phyloP scores from a whole-genome alignment of 2,329 filamentous ascomycete genomes.

The Raffaelea deltoideospora region DNA sequence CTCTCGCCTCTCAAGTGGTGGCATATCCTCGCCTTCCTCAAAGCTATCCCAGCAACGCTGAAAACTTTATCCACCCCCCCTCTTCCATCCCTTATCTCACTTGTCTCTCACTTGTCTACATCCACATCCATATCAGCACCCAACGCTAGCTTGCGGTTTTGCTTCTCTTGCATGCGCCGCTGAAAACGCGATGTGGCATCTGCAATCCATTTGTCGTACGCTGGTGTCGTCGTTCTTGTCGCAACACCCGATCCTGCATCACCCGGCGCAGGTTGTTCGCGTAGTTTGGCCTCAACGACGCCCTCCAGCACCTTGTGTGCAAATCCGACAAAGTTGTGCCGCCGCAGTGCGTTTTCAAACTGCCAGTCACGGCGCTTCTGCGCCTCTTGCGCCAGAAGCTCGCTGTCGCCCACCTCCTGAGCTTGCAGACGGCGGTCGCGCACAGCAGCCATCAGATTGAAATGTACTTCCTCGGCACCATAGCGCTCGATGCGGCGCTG shows the following conservation, averaged over 20 bases:
- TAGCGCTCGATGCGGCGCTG: constrained; percentile 74
- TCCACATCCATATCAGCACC: constrained; percentile 13
- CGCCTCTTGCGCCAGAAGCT: constrained; percentile 65
- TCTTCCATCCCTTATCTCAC: neutral
- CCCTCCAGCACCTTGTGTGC: constrained; percentile 80
- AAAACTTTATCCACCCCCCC: no score
- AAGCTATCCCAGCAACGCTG: no score
- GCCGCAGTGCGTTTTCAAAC: constrained; percentile 84
- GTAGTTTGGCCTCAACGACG: constrained; percentile 61
- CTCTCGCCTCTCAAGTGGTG: no score
- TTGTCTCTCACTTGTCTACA: constrained; percentile 12
- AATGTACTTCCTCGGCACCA: constrained; percentile 74
- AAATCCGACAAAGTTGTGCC: constrained; percentile 95
- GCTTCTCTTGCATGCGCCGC: constrained; percentile 17
- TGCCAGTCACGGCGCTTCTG: constrained; percentile 74
- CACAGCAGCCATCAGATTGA: constrained; percentile 90
- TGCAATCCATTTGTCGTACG: constrained; percentile 59
- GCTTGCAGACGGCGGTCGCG: constrained; percentile 66
- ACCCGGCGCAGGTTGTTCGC: constrained; percentile 29
- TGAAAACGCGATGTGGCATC: constrained; percentile 27
- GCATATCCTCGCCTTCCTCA: no score
- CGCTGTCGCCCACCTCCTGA: constrained; percentile 65
- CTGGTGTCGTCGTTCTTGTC: constrained; percentile 14
- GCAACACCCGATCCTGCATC: constrained; percentile 21
- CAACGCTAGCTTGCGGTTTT: constrained; percentile 10